These are phyloP conservation scores for Nemania diffusa DNA, from an alignment of 2,329 filamentous ascomycete genomes.

Conservation along the genomic window DNA sequence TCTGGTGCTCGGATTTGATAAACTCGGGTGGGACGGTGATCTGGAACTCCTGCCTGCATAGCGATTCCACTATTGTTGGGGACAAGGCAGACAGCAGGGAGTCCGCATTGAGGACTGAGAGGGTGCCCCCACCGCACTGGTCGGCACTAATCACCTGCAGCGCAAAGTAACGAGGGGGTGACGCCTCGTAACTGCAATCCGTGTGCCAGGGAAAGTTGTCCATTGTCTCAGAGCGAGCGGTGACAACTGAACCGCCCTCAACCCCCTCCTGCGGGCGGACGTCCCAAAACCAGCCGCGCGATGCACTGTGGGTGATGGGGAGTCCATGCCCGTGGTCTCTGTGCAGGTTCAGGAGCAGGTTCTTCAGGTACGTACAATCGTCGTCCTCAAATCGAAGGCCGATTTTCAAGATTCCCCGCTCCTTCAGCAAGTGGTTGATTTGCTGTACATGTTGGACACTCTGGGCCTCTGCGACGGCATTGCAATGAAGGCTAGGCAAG, in stretches of 20 bases:
- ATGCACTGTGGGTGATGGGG: constrained; percentile 55
- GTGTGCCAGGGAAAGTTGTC: constrained; percentile 57
- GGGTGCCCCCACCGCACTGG: constrained; percentile 53
- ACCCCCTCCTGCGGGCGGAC: constrained; percentile 48
- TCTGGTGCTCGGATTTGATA: background rate
- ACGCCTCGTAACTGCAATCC: constrained; percentile 56
- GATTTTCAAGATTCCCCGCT: constrained; percentile 55
- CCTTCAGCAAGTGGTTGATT: too few species aligned
- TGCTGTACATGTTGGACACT: too few species aligned
- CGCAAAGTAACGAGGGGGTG: constrained; percentile 53
- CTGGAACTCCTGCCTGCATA: background rate
- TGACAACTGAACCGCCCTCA: constrained; percentile 48
- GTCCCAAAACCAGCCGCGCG: constrained; percentile 58
- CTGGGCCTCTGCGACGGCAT: too few species aligned
- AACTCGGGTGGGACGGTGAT: background rate
- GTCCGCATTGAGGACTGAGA: constrained; percentile 51
- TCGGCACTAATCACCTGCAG: constrained; percentile 56
- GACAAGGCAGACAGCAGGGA: background rate
- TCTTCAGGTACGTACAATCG: constrained; percentile 50
- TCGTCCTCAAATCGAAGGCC: constrained; percentile 47
- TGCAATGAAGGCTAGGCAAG: too few species aligned
- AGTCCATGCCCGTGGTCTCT: constrained; percentile 50
- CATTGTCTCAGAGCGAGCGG: constrained; percentile 56
- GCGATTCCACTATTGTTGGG: background rate
- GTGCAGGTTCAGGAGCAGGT: constrained; percentile 50